Evolutionary conservation across 371 early-diverging fungal species (phyloP).

Genomic region (Batrachochytrium dendrobatidis): DNA sequence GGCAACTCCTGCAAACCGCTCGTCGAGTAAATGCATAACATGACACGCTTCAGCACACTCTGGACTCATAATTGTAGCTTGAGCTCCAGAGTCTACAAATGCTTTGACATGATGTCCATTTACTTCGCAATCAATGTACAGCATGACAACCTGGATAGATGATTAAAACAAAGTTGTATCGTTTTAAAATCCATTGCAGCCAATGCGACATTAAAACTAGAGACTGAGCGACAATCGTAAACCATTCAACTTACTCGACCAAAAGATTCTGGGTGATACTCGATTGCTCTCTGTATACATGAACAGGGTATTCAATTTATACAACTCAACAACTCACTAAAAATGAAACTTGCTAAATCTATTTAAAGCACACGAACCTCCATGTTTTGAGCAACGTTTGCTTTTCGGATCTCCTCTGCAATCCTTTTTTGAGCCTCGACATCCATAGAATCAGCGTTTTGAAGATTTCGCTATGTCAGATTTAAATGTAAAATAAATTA

Average conservation of each 20-base stretch:
- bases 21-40: conserved; percentile 83
- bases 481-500: background rate
- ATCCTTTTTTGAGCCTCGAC: conserved; percentile 84
- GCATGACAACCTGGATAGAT: conserved; percentile 59
- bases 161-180: background rate
- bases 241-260: conserved; percentile 38
- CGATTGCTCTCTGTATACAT: conserved; percentile 64
- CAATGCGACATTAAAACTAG: too few species aligned
- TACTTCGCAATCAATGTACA: conserved; percentile 83
- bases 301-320: background rate
- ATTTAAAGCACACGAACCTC: conserved; percentile 31
- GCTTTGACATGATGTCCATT: conserved; percentile 85
- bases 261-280: conserved; percentile 92
- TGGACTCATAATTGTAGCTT: conserved; percentile 81
- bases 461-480: conserved; percentile 9
- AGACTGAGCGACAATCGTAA: too few species aligned
- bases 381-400: conserved; percentile 79
- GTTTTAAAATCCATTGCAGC: too few species aligned
- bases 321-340: background rate
- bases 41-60: conserved; percentile 76
- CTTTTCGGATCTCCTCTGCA: conserved; percentile 80
- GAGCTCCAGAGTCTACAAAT: conserved; percentile 96
- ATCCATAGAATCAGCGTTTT: conserved; percentile 78
- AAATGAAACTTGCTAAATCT: background rate
- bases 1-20: conserved; percentile 84